Evolutionary conservation across 2,329 filamentous ascomycete species (phyloP), one percentile per base, ranked within the genome.

Genomic region (Trichoderma endophyticum): DNA sequence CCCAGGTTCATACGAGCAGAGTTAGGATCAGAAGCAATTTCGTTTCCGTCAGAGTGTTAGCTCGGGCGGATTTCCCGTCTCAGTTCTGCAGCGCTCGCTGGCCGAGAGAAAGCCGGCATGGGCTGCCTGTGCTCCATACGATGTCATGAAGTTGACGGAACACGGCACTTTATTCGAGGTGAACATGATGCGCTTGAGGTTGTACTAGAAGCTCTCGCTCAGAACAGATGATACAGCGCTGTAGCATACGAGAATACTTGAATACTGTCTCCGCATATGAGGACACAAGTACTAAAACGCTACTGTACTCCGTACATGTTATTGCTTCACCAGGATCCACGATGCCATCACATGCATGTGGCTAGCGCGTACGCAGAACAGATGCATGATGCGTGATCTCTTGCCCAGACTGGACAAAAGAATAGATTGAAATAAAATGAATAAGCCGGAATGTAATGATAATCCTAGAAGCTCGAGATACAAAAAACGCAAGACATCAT

Each of bases 1-100:
- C 57, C 67, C 21, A 26, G 67, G 39, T 61, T 70, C 67, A 70
- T 70, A 70, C 67, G 67, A 70, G 57, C 57, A 34, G 67, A 36
- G 48, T 62, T 48, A 43, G 57, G 67, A 62, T 62, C 59, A 61
- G 56, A 26, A 34, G 67, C 67, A 70, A 70, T 70, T 62, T 70
- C 67, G 67, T 70, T 70, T 70, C 67, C n/a, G 59, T 62, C 67
- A 36, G 43, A 24, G 39, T n/a, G 21, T 24, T 62, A 15, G 36
- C 57, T 70, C 21, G 57, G 66, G 51, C 56, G 57, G 36, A 51
- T 69, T 60, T 32, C 30, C 26, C 56, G 43, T 54, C 61, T n/a
- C 56, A 24, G 26, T 54, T 43, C 56, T 61, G 57, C n/a, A 66
- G 24, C 34, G 54, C 34, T 57, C 63, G 48, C 28, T 39, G 63